Percentiles rank a stretch among this genome's conserved stretches.
Conservation (phyloP, 441 rosid genomes). For the Cnidoscolus chayamansa region DNA sequence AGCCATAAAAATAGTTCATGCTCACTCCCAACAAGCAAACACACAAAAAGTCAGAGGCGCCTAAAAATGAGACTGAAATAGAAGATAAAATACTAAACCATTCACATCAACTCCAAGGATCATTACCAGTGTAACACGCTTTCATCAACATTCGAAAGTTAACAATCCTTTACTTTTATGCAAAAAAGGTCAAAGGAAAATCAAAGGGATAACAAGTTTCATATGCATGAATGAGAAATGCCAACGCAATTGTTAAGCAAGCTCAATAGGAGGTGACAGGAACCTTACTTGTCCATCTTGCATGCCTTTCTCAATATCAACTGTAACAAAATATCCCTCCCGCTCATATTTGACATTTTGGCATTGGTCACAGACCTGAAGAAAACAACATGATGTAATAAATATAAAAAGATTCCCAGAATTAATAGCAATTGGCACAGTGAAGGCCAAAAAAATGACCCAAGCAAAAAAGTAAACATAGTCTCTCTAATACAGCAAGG, state of each 20-base stretch:
- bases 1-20: neutral
- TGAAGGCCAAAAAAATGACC: neutral
- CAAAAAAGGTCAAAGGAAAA: neutral
- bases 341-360: conserved; percentile 81
- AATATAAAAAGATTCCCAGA: conserved; percentile 11
- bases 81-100: neutral
- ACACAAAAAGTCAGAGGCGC: neutral
- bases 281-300: conserved; percentile 87
- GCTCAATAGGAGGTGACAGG: neutral
- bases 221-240: conserved; percentile 6
- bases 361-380: conserved; percentile 89
- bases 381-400: conserved; percentile 13
- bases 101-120: neutral
- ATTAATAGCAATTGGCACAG: neutral
- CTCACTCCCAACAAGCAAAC: neutral
- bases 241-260: neutral
- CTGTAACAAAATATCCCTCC: conserved; percentile 77
- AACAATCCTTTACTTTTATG: neutral
- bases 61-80: neutral
- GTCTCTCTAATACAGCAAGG: neutral
- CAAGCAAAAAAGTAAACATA: neutral
- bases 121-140: neutral
- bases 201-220: neutral
- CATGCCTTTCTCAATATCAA: conserved; percentile 98
- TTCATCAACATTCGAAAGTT: neutral